Conservation (phyloP, 2,329 filamentous ascomycete species). For the Chlorencoelia australis region DNA sequence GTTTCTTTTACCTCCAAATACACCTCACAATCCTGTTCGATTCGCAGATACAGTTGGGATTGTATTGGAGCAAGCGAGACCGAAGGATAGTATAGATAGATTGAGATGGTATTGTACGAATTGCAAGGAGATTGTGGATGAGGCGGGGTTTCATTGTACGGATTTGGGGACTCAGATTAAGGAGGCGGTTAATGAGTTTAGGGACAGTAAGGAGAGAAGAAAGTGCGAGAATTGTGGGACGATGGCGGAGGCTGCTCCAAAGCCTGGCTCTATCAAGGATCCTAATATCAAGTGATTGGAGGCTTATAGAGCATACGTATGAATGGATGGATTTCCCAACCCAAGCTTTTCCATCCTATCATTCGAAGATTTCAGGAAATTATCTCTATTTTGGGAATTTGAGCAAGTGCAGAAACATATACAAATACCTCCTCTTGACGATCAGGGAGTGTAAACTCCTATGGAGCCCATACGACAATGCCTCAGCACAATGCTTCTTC, state of each 20-base stretch:
- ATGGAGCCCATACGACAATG: too few relatives aligned
- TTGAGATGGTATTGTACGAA: slow-evolving; percentile 82
- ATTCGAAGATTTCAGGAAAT: too few relatives aligned
- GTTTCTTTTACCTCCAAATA: slow-evolving; percentile 87
- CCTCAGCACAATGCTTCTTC: too few relatives aligned
- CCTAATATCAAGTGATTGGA: slow-evolving; percentile 38
- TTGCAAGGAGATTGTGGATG: slow-evolving; percentile 68
- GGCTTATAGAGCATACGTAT: too few relatives aligned
- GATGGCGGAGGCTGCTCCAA: slow-evolving; percentile 62
- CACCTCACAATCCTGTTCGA: slow-evolving; percentile 90
- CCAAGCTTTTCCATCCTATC: too few relatives aligned
- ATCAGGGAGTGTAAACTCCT: too few relatives aligned
- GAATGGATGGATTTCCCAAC: too few relatives aligned
- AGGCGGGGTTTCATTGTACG: slow-evolving; percentile 78
- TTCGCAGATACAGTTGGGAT: slow-evolving; percentile 92
- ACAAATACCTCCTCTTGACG: too few relatives aligned
- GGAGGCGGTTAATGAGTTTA: slow-evolving; percentile 75
- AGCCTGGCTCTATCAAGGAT: slow-evolving; percentile 46
- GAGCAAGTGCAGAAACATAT: too few relatives aligned
- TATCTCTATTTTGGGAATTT: too few relatives aligned
- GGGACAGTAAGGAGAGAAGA: slow-evolving; percentile 55
- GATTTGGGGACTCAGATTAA: slow-evolving; percentile 94
- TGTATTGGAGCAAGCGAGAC: slow-evolving; percentile 79
- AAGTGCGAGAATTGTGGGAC: slow-evolving; percentile 69
- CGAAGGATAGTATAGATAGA: slow-evolving; percentile 58